Evolutionary conservation across 164 flowering plant species (phyloP).

Genomic region (Chimonanthus praecox): DNA sequence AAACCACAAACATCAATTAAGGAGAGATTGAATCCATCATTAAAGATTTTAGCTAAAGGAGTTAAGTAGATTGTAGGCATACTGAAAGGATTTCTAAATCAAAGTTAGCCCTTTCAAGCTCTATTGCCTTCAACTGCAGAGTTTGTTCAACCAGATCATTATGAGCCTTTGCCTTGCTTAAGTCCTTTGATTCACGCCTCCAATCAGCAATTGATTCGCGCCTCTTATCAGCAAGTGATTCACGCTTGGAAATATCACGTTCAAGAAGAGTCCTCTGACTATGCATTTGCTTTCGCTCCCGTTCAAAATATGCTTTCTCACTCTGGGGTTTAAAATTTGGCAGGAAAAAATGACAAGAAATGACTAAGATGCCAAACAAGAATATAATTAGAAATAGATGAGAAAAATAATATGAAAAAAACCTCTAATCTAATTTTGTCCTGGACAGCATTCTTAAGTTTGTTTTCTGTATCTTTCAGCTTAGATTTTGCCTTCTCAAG

Average conservation of each 20-base stretch:
- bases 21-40: neutral
- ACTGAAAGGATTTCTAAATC: slow-evolving; percentile 14
- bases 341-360: neutral
- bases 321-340: slow-evolving; percentile 37
- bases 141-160: slow-evolving; percentile 30
- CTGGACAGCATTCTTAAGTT: slow-evolving; percentile 76
- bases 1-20: too few species aligned
- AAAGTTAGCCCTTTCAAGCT: slow-evolving; percentile 5
- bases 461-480: slow-evolving; percentile 75
- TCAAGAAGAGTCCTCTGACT: slow-evolving; percentile 74
- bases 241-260: slow-evolving; percentile 73
- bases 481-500: slow-evolving; percentile 73
- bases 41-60: neutral
- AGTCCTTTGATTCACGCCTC: slow-evolving; percentile 42
- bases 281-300: slow-evolving; percentile 65
- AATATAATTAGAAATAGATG: neutral
- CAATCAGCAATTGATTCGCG: slow-evolving; percentile 56
- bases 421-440: slow-evolving; percentile 96
- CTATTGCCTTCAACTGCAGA: slow-evolving; percentile 39
- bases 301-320: slow-evolving; percentile 79
- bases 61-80: neutral
- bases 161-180: slow-evolving; percentile 36
- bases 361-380: neutral
- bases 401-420: neutral
- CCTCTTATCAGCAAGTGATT: slow-evolving; percentile 57